These are phyloP conservation scores for Globisporangium cylindrosporum DNA, from an alignment of 352 stramenopile species.

Conservation along the genomic window DNA sequence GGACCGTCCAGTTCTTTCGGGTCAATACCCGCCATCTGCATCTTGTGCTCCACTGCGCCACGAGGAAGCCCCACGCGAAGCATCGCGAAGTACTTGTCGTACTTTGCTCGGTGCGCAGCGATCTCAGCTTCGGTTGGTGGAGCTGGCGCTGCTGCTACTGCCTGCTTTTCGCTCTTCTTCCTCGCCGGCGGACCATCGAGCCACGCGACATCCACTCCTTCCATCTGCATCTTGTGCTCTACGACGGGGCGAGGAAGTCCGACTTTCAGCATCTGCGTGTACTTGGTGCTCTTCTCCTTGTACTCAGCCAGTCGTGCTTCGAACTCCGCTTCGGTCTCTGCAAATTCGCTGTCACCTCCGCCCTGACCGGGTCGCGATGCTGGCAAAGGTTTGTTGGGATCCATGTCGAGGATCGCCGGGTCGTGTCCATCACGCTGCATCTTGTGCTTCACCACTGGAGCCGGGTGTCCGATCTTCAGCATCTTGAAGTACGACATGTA, in stretches of 20 bases:
- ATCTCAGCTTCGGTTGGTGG: slow-evolving; percentile 49
- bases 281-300: slow-evolving; percentile 67
- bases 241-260: slow-evolving; percentile 61
- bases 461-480: slow-evolving; percentile 68
- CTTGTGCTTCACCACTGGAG: slow-evolving; percentile 69
- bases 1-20: slow-evolving; percentile 68
- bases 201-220: slow-evolving; percentile 62
- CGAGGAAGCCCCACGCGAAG: slow-evolving; percentile 70
- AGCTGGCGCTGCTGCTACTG: slow-evolving; percentile 14
- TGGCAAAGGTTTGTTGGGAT: slow-evolving; percentile 52
- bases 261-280: slow-evolving; percentile 79
- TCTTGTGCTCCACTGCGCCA: slow-evolving; percentile 84
- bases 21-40: slow-evolving; percentile 70
- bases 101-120: slow-evolving; percentile 61
- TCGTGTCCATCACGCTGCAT: slow-evolving; percentile 73
- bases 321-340: slow-evolving; percentile 46
- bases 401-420: slow-evolving; percentile 55
- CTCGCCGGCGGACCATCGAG: slow-evolving; percentile 56
- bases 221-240: slow-evolving; percentile 85
- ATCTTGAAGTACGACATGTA: slow-evolving; percentile 83
- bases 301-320: slow-evolving; percentile 56
- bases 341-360: slow-evolving; percentile 18
- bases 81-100: slow-evolving; percentile 85
- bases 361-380: slow-evolving; percentile 13
- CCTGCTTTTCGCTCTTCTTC: slow-evolving; percentile 22